Conservation (phyloP, 2,329 filamentous ascomycete genomes). For the Hymenoscyphus repandus region DNA sequence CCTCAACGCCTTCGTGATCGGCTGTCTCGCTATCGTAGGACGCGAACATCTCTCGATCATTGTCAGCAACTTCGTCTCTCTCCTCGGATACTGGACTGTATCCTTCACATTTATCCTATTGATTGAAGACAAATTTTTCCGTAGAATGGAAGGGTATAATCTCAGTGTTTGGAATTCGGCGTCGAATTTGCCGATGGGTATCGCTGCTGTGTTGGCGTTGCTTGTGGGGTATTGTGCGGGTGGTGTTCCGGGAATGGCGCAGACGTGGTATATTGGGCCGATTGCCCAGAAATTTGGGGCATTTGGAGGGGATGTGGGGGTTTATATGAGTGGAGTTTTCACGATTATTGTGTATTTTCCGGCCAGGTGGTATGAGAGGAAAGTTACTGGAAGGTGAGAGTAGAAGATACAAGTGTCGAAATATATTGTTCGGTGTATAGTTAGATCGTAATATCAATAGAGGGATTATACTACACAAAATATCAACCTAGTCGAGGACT, state of each 20-base stretch:
- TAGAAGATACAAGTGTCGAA: neutral
- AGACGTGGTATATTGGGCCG: constrained; percentile 29
- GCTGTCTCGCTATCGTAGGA: constrained; percentile 27
- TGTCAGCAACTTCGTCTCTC: constrained; percentile 27
- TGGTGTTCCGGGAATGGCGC: constrained; percentile 28
- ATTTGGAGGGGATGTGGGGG: constrained; percentile 28
- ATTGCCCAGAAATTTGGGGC: constrained; percentile 27
- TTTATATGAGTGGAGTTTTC: constrained; percentile 24
- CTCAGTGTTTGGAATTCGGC: constrained; percentile 27
- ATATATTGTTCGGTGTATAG: neutral
- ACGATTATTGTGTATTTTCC: constrained; percentile 26
- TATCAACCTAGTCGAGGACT: too few species aligned
- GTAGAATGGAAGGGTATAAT: constrained; percentile 25
- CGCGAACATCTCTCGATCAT: constrained; percentile 25
- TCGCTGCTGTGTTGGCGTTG: constrained; percentile 26
- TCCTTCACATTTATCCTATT: constrained; percentile 28
- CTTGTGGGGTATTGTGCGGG: constrained; percentile 27
- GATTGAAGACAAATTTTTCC: constrained; percentile 27
- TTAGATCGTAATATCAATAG: neutral
- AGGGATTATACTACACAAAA: neutral
- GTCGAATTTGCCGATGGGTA: constrained; percentile 24
- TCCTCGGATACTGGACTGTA: constrained; percentile 30
- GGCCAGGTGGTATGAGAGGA: constrained; percentile 26
- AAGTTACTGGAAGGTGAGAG: constrained; percentile 22
- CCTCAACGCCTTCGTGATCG: constrained; percentile 25